A percentile compares a stretch with the other conserved stretches of the same genome.
Evolutionary conservation across 495 filamentous ascomycete genomes (phyloP).

Genomic region (Antarctomyces pellizariae): DNA sequence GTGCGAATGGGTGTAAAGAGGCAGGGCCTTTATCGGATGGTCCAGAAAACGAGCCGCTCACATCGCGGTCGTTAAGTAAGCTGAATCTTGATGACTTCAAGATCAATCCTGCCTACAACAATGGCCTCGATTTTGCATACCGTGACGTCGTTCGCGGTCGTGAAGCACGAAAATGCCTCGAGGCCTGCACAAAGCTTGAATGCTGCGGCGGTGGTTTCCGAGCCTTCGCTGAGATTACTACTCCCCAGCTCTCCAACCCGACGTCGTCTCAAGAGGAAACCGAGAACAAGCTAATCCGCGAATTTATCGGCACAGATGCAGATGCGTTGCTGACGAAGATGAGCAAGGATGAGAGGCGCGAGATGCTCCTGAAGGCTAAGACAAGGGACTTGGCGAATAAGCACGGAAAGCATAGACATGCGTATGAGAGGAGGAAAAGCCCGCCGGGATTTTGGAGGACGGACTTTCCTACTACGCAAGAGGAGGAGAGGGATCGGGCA

Average conservation of each 20-base stretch:
- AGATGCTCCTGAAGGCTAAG: constrained; percentile 42
- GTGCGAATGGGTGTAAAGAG: background rate
- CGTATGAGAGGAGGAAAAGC: constrained; percentile 39
- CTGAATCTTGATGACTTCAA: constrained; percentile 53
- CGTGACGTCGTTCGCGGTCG: constrained; percentile 49
- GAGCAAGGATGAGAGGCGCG: constrained; percentile 24
- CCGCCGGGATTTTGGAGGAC: constrained; percentile 80
- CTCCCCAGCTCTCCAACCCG: constrained; percentile 9
- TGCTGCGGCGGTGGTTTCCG: constrained; percentile 61
- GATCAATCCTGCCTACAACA: constrained; percentile 51
- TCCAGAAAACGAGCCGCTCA: constrained; percentile 21
- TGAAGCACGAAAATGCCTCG: constrained; percentile 47
- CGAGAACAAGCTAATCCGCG: constrained; percentile 33
- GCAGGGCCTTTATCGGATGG: constrained; percentile 4
- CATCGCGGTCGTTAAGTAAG: constrained; percentile 25
- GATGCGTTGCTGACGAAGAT: constrained; percentile 21
- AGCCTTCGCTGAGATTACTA: constrained; percentile 28
- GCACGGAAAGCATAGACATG: constrained; percentile 53
- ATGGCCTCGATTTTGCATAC: constrained; percentile 53
- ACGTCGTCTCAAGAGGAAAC: constrained; percentile 16
- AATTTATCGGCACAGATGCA: constrained; percentile 39
- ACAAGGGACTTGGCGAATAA: constrained; percentile 41
- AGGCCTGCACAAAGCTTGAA: constrained; percentile 49
- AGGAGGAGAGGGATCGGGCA: constrained; percentile 34
- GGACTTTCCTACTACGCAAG: constrained; percentile 73